These are phyloP conservation scores for Cetraspora pellucida DNA, from an alignment of 192 early-diverging fungal species.

Conservation along the genomic window DNA sequence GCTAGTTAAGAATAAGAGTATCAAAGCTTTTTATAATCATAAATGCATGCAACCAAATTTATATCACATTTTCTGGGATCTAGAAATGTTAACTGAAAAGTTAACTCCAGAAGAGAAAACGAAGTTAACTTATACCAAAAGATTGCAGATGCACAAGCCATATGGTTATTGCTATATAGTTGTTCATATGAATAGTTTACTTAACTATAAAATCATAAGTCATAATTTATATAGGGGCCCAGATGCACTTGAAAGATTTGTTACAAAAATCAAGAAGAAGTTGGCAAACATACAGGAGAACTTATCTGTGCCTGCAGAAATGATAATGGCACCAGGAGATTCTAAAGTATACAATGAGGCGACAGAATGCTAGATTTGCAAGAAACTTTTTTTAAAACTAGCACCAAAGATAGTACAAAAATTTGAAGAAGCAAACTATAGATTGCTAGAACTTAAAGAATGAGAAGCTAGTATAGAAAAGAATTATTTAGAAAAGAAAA, in stretches of 20 bases:
- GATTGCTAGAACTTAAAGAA: slow-evolving; percentile 19
- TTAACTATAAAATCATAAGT: slow-evolving; percentile 16
- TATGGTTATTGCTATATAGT: slow-evolving; percentile 20
- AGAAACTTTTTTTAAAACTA: slow-evolving; percentile 7
- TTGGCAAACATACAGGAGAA: slow-evolving; percentile 1
- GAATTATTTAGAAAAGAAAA: slow-evolving; percentile 6
- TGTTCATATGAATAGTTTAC: slow-evolving; percentile 9
- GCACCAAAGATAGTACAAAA: slow-evolving; percentile 5
- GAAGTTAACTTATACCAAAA: slow-evolving; percentile 18
- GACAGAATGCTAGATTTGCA: slow-evolving; percentile 6
- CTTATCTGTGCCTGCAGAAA: slow-evolving; percentile 19
- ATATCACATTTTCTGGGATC: slow-evolving; percentile 23
- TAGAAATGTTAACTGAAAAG: slow-evolving; percentile 25
- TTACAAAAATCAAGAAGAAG: slow-evolving; percentile 3
- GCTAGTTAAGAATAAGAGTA: background rate
- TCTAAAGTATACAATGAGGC: background rate
- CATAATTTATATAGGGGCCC: slow-evolving; percentile 25
- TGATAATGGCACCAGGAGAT: slow-evolving; percentile 14
- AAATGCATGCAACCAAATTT: slow-evolving; percentile 22
- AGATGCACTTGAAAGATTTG: slow-evolving; percentile 21
- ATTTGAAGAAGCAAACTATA: slow-evolving; percentile 22
- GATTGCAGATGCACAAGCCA: slow-evolving; percentile 7
- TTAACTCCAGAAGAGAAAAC: slow-evolving; percentile 20
- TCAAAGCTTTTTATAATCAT: slow-evolving; percentile 27
- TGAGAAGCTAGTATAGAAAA: background rate